Evolutionary conservation across 176 grass and related monocot genomes (phyloP).

Genomic region (Triticum monococcum): DNA sequence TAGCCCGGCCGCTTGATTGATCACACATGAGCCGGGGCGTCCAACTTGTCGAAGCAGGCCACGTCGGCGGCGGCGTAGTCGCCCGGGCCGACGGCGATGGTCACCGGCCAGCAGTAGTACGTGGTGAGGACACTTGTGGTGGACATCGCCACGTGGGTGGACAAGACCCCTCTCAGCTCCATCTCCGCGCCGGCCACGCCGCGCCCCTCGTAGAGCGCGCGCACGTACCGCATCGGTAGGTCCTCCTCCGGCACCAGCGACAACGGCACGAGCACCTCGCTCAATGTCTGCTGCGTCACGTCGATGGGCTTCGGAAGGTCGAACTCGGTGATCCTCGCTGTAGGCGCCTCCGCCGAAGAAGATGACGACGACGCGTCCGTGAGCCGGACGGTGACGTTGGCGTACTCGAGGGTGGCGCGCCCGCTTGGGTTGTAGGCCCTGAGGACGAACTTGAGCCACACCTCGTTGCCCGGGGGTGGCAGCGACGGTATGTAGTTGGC

Average conservation of each 20-base stretch:
- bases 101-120: too few relatives aligned
- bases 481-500: background rate
- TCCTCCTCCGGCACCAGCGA: background rate
- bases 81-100: too few relatives aligned
- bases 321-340: background rate
- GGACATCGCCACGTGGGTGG: too few relatives aligned
- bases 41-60: too few relatives aligned
- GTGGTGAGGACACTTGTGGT: too few relatives aligned
- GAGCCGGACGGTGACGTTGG: background rate
- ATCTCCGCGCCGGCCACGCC: too few relatives aligned
- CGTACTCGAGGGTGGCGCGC: background rate
- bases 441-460: background rate
- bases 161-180: too few relatives aligned
- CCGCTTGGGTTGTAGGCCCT: slow-evolving; percentile 9
- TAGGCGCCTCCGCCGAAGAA: background rate
- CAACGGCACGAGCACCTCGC: accelerated
- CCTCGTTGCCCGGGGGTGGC: background rate
- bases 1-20: too few relatives aligned
- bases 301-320: background rate
- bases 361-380: background rate
- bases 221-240: background rate
- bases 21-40: too few relatives aligned
- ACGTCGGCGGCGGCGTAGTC: too few relatives aligned
- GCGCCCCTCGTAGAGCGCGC: too few relatives aligned
- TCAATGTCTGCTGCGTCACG: background rate